phyloP scores from a whole-genome alignment of 2,329 filamentous ascomycete genomes.

The Aspergillus sp. region DNA sequence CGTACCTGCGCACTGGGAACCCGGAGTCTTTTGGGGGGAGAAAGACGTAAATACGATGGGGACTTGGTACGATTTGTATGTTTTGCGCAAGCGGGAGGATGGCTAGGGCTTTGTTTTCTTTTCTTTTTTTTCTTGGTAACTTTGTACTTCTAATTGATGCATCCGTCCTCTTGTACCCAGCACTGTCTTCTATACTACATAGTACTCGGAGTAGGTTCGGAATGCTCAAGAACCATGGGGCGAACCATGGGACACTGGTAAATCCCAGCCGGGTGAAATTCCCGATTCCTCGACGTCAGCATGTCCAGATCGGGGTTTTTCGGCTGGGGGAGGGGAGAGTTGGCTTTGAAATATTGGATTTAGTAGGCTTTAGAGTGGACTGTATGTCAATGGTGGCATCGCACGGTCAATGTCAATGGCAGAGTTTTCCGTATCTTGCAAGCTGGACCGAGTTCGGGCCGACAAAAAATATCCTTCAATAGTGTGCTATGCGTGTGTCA shows the following conservation, averaged over 20 bases:
- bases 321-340: neutral
- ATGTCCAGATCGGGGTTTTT: neutral
- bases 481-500: neutral
- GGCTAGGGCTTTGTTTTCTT: neutral
- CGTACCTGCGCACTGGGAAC: too few species aligned
- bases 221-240: neutral
- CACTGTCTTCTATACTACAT: neutral
- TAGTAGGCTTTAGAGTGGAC: neutral
- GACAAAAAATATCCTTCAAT: neutral
- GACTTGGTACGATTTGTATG: neutral
- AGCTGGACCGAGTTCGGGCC: neutral
- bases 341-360: neutral
- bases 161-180: neutral
- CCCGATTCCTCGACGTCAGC: neutral
- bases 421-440: neutral
- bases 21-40: too few species aligned
- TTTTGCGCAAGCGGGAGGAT: neutral
- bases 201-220: neutral
- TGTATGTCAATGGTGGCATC: neutral
- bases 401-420: neutral
- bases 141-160: neutral
- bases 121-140: neutral
- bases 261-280: neutral
- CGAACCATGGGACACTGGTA: neutral
- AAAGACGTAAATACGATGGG: neutral